Base-by-base conservation (phyloP, 2,329 filamentous ascomycete species). In the Exophiala phaeomuriformis region DNA sequence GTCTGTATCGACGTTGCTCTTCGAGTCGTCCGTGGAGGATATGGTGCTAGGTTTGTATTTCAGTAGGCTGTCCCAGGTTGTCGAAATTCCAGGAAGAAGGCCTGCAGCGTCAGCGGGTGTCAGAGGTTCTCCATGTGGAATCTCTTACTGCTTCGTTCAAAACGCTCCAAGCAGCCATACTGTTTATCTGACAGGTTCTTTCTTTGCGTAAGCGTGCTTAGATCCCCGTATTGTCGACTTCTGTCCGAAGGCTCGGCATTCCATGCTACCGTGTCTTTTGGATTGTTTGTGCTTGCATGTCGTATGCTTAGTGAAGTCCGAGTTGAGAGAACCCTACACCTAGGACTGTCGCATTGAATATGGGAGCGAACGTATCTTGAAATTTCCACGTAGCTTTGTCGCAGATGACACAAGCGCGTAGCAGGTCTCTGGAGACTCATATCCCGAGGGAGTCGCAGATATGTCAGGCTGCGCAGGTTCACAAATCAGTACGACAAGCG, bases 361-460 rank as follows among this genome's bases (percentile, higher is more conserved):
- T 47, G 61, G 44, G 61, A 57, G 28, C 66, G 66, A 28, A 69
- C 44, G 53, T 67, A 69, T 54, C 66, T 69, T 19, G 68, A 70
- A 49, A 71, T 69, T 48, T 66, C 65, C 43, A 71, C 62, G 50
- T 70, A 71, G 61, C 65, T 71, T 41, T 64, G 60, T 36, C 59
- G 60, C 49, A 65, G 56, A 51, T 62, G 64, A 50, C 58, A 57
- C 45, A 62, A 55, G 12, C 57, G 51, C 6, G 52, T 5, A 39
- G 49, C 12, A n/a, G 55, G 27, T n/a, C 41, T 37, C n/a, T n/a
- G 35, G 30, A 50, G 41, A 40, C 47, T 28, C 54, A 57, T 56
- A 19, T 44, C 46, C 19, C 3, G 12, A 10, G 28, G 2, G 35
- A 12, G 5, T 9, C 28, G 3, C 5, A 32, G 33, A 30, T 3